phyloP scores from a whole-genome alignment of 192 early-diverging fungal genomes.

The Coemansia sp. region DNA sequence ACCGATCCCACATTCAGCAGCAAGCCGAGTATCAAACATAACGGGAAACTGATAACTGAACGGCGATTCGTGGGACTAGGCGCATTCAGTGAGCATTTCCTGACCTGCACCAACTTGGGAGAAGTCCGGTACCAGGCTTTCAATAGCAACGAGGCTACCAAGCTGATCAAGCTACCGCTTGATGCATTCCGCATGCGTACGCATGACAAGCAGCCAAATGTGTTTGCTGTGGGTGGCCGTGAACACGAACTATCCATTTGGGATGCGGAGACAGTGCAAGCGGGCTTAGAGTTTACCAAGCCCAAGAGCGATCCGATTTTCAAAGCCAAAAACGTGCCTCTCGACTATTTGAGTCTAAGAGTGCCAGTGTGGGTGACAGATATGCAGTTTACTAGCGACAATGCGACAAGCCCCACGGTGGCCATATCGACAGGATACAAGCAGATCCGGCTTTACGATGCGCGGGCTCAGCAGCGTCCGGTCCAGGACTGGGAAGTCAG shows the following conservation, averaged over 20 bases:
- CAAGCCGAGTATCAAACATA: conserved; percentile 18
- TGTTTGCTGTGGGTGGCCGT: conserved; percentile 83
- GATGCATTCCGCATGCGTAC: conserved; percentile 69
- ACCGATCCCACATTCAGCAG: conserved; percentile 22
- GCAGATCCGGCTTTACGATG: conserved; percentile 87
- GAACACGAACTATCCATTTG: conserved; percentile 82
- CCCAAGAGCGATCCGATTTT: conserved; percentile 56
- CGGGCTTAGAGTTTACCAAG: conserved; percentile 15
- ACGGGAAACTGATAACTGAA: conserved; percentile 23
- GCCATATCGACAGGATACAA: conserved; percentile 68
- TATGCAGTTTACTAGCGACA: conserved; percentile 65
- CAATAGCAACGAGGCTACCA: conserved; percentile 2
- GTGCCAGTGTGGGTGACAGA: conserved; percentile 89
- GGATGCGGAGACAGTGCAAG: conserved; percentile 30
- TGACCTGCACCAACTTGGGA: conserved; percentile 43
- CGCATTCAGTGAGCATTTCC: conserved; percentile 13
- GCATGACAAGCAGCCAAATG: conserved; percentile 58
- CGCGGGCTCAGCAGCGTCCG: conserved; percentile 64
- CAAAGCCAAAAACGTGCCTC: conserved; percentile 80
- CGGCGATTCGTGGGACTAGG: conserved; percentile 29
- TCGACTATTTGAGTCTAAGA: conserved; percentile 77
- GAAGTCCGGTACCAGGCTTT: conserved; percentile 40
- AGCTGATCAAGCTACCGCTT: conserved; percentile 36
- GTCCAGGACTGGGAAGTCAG: conserved; percentile 65
- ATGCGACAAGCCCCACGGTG: conserved; percentile 43